These are phyloP conservation scores for Microstroma glucosiphilum DNA, from an alignment of 1,284 basidiomycete genomes.

Conservation along the genomic window DNA sequence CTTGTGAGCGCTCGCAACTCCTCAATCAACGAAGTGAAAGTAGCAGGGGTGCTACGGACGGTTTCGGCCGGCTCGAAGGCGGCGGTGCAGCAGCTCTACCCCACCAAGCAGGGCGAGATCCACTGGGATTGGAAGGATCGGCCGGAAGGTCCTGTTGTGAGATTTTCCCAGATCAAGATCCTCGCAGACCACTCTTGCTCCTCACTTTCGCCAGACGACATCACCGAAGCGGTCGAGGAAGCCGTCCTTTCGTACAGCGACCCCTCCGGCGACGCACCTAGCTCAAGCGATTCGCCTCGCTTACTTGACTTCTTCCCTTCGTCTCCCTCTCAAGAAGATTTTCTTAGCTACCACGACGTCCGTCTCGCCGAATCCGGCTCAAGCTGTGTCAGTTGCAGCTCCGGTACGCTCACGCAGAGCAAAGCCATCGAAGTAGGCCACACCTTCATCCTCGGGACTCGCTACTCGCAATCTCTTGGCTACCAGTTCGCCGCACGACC, in stretches of 20 bases:
- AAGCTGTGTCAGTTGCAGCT: slow-evolving; percentile 9
- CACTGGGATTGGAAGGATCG: slow-evolving; percentile 39
- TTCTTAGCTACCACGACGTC: neutral
- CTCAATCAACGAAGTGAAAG: slow-evolving; percentile 36
- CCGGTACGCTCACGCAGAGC: slow-evolving; percentile 21
- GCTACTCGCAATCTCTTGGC: slow-evolving; percentile 45
- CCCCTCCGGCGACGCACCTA: neutral
- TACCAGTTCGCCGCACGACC: slow-evolving; percentile 20
- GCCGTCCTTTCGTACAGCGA: neutral
- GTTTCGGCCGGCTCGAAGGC: neutral
- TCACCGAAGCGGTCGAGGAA: slow-evolving; percentile 24
- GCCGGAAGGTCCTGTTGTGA: slow-evolving; percentile 34
- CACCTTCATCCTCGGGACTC: slow-evolving; percentile 50
- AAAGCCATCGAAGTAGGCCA: slow-evolving; percentile 51
- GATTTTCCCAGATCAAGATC: slow-evolving; percentile 24
- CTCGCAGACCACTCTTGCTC: slow-evolving; percentile 29
- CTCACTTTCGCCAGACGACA: slow-evolving; percentile 25
- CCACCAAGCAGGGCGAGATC: neutral
- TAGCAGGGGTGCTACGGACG: slow-evolving; percentile 4
- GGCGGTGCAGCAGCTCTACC: neutral
- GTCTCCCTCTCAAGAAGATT: neutral
- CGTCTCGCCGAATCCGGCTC: neutral
- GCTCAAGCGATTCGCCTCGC: neutral
- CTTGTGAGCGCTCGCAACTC: slow-evolving; percentile 24
- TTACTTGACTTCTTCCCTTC: neutral